These are phyloP conservation scores for Pseudohalonectria lignicola DNA, from an alignment of 2,329 filamentous ascomycete species.

Conservation along the genomic window DNA sequence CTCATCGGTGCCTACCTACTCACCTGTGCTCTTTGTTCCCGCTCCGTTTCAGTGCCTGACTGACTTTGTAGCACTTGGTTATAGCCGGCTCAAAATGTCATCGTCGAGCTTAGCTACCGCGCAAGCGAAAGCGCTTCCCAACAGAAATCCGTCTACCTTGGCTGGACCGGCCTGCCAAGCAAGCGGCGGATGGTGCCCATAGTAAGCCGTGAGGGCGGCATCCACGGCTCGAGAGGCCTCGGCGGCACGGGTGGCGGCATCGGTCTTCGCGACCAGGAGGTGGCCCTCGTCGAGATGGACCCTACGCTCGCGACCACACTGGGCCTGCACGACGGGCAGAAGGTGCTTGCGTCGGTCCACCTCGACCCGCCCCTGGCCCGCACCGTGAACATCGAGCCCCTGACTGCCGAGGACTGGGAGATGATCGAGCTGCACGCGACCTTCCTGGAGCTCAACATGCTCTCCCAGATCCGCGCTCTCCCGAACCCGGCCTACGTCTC, in stretches of 20 bases:
- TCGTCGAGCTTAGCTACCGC: constrained; percentile 80
- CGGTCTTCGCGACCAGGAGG: constrained; percentile 59
- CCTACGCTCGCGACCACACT: constrained; percentile 69
- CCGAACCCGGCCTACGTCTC: constrained; percentile 67
- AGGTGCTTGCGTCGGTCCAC: constrained; percentile 62
- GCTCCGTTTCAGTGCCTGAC: constrained; percentile 4
- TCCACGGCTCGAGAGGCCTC: not conserved
- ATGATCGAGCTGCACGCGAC: constrained; percentile 96
- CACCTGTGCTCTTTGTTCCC: constrained; percentile 1
- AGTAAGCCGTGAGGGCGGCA: constrained; percentile 60
- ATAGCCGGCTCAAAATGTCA: constrained; percentile 81
- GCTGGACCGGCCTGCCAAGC: constrained; percentile 97
- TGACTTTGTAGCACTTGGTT: constrained; percentile 7
- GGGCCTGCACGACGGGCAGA: constrained; percentile 71
- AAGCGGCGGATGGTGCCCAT: constrained; percentile 68
- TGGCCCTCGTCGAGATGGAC: constrained; percentile 75
- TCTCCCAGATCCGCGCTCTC: constrained; percentile 84
- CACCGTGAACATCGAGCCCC: constrained; percentile 91
- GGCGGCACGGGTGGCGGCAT: constrained; percentile 17
- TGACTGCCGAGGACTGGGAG: constrained; percentile 96
- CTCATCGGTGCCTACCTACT: not conserved
- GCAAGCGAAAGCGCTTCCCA: constrained; percentile 30
- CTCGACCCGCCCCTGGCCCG: constrained; percentile 84
- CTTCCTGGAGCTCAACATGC: constrained; percentile 87
- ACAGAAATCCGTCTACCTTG: constrained; percentile 67